These are phyloP conservation scores for Cadophora sp. DNA, from an alignment of 2,329 filamentous ascomycete genomes.

Conservation along the genomic window DNA sequence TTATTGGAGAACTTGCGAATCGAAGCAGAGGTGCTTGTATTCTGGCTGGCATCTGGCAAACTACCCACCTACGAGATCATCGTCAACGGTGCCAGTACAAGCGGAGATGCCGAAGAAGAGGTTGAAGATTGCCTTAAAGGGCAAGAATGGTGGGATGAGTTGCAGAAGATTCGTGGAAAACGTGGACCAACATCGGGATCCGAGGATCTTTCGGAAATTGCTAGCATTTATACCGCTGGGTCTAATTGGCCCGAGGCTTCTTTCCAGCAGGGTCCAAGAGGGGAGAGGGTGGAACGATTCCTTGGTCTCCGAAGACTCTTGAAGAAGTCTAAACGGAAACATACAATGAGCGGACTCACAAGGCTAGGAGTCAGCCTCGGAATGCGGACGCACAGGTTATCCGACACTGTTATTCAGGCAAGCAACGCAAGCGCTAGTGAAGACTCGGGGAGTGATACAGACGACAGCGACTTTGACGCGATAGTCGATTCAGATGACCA, in stretches of 20 bases:
- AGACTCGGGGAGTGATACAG: slow-evolving; percentile 47
- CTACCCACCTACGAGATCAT: slow-evolving; percentile 79
- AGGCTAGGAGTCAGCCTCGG: slow-evolving; percentile 71
- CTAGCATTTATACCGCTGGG: slow-evolving; percentile 50
- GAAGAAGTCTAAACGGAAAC: slow-evolving; percentile 57
- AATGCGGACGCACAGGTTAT: slow-evolving; percentile 77
- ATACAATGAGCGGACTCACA: slow-evolving; percentile 43
- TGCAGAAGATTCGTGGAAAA: slow-evolving; percentile 62
- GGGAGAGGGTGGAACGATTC: slow-evolving; percentile 53
- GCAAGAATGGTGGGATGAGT: slow-evolving; percentile 84
- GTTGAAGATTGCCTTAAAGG: slow-evolving; percentile 72
- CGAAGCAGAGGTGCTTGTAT: slow-evolving; percentile 78
- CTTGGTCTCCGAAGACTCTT: slow-evolving; percentile 68
- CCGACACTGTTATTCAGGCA: slow-evolving; percentile 46
- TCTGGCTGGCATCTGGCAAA: slow-evolving; percentile 79
- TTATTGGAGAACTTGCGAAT: slow-evolving; percentile 84
- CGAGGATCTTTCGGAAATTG: slow-evolving; percentile 54
- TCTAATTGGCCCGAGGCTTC: slow-evolving; percentile 59
- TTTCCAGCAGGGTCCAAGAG: slow-evolving; percentile 56
- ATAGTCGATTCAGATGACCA: slow-evolving; percentile 45
- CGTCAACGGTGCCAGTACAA: slow-evolving; percentile 70
- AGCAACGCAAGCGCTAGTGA: slow-evolving; percentile 56
- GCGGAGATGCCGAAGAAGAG: slow-evolving; percentile 61
- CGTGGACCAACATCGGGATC: slow-evolving; percentile 44
- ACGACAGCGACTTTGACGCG: slow-evolving; percentile 50